A percentile compares a stretch with the other conserved stretches of the same genome.
These are phyloP conservation scores for Oropetium thomaeum DNA, from an alignment of 176 grass and related monocot genomes.

Conservation along the genomic window DNA sequence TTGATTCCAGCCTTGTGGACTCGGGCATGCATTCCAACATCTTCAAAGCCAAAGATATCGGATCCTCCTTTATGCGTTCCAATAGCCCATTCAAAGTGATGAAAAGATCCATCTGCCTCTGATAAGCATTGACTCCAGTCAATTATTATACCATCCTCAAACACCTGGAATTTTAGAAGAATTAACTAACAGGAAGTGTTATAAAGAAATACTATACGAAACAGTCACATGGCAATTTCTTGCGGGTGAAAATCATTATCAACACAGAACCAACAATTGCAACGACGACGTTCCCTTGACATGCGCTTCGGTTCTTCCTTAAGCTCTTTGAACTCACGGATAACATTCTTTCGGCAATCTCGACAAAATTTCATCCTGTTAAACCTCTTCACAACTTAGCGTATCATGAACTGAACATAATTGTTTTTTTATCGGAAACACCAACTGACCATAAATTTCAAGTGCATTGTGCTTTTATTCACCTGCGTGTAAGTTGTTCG, in stretches of 20 bases:
- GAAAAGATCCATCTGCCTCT: constrained; percentile 59
- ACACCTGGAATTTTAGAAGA: constrained; percentile 59
- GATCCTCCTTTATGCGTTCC: constrained; percentile 80
- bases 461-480: not conserved
- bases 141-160: constrained; percentile 59
- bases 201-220: not conserved
- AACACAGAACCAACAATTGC: constrained; percentile 87
- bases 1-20: constrained; percentile 65
- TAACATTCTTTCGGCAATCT: constrained; percentile 94
- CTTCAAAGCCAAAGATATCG: constrained; percentile 73
- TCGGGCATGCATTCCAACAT: constrained; percentile 75
- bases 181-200: not conserved
- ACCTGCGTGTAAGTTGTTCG: constrained; percentile 92
- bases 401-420: not conserved
- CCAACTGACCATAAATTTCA: too few species aligned
- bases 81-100: constrained; percentile 95
- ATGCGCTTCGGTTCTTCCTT: constrained; percentile 90
- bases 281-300: constrained; percentile 56
- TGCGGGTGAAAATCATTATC: constrained; percentile 61
- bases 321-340: constrained; percentile 91
- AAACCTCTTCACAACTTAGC: constrained; percentile 54
- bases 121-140: constrained; percentile 76
- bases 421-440: too few species aligned
- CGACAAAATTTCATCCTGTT: constrained; percentile 95
- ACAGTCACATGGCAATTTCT: not conserved